A percentile compares a stretch with the other conserved stretches of the same genome.
Conservation (phyloP, 306 rosid species). For the Rosa lucieae region DNA sequence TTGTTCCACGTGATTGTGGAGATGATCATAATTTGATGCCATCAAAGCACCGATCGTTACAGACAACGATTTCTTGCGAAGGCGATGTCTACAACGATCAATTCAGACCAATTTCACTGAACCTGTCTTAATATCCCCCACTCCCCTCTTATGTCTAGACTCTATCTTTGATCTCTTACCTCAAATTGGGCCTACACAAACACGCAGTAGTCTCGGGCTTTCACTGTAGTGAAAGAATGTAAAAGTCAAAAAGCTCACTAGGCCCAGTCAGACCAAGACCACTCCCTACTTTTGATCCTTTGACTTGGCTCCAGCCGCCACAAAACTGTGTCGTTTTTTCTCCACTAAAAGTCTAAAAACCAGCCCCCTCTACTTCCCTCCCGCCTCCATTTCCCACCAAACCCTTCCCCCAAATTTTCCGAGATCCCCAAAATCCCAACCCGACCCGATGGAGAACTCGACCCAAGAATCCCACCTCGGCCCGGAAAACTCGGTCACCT, state of each 20-base stretch:
- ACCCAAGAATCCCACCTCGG: constrained; percentile 65
- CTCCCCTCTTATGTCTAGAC: no score
- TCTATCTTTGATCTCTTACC: no score
- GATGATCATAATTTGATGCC: no score
- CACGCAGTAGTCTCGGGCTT: no score
- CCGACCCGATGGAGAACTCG: constrained; percentile 56
- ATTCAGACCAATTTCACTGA: no score
- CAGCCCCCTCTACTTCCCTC: neutral
- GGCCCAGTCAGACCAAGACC: neutral
- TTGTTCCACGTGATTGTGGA: no score
- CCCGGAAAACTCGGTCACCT: constrained; percentile 59
- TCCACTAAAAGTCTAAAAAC: neutral
- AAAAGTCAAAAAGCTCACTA: neutral
- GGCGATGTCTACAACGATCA: no score
- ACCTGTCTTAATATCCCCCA: no score
- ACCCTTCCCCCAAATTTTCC: neutral
- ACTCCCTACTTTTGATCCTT: neutral
- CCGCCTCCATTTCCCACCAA: constrained; percentile 1
- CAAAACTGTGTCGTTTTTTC: neutral
- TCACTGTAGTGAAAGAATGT: no score
- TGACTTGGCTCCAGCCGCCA: neutral
- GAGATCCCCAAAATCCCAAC: neutral
- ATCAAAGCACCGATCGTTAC: no score
- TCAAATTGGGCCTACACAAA: no score
- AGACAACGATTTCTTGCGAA: no score